Percentiles rank a stretch among this genome's conserved stretches.
Conservation (phyloP, 805 yeast genomes). For the Pichia membranifaciens region DNA sequence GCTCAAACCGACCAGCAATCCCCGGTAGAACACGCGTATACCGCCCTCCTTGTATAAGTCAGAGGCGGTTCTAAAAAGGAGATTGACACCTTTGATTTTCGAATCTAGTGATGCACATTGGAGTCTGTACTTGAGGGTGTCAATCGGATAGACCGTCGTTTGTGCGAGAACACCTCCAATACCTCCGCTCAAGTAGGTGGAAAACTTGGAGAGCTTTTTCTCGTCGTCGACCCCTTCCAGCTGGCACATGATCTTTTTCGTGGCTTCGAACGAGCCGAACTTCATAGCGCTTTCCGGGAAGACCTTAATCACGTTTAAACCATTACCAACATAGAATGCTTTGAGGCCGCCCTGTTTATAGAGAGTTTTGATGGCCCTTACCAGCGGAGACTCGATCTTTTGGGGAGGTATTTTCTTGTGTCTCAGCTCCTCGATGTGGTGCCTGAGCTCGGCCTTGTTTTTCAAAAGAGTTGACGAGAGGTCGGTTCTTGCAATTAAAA, state of each 20-base stretch:
- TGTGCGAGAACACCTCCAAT: constrained; percentile 93
- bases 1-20: constrained; percentile 82
- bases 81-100: constrained; percentile 50
- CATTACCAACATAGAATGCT: constrained; percentile 93
- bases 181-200: constrained; percentile 93
- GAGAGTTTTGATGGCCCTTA: constrained; percentile 72
- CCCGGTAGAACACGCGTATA: constrained; percentile 71
- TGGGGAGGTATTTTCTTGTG: constrained; percentile 37
- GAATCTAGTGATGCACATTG: constrained; percentile 85
- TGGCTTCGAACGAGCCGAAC: constrained; percentile 89
- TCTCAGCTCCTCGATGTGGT: constrained; percentile 31
- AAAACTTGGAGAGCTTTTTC: constrained; percentile 59
- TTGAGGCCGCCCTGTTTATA: constrained; percentile 85
- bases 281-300: constrained; percentile 97
- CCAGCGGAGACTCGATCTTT: constrained; percentile 64
- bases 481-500: constrained; percentile 85
- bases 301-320: constrained; percentile 85
- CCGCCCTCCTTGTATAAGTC: constrained; percentile 83
- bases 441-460: constrained; percentile 39
- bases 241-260: constrained; percentile 65
- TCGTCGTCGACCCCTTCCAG: constrained; percentile 74
- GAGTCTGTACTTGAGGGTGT: constrained; percentile 85
- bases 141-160: constrained; percentile 89
- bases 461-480: constrained; percentile 62
- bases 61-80: constrained; percentile 62